Evolutionary conservation across 1,284 basidiomycete genomes (phyloP).

Genomic region (Leccinum insigne): DNA sequence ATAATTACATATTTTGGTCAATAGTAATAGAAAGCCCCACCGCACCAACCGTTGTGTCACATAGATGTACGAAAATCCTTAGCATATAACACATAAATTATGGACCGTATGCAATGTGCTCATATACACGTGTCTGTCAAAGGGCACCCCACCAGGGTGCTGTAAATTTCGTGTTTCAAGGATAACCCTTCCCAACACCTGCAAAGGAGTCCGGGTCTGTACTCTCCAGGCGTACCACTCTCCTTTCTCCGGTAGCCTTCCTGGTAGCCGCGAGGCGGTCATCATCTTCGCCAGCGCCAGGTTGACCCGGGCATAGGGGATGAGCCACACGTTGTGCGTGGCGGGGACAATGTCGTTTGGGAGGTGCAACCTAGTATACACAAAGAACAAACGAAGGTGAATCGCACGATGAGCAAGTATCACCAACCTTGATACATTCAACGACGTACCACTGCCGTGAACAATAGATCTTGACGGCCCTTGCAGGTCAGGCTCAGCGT

Average conservation of each 20-base stretch:
- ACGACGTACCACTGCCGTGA: conserved; percentile 86
- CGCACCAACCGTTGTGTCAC: too few relatives aligned
- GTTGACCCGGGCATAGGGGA: conserved; percentile 72
- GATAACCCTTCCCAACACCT: conserved; percentile 87
- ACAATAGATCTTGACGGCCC: conserved; percentile 98
- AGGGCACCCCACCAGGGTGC: neutral
- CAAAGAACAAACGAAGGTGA: neutral
- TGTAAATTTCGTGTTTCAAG: conserved; percentile 37
- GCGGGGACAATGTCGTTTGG: conserved; percentile 90
- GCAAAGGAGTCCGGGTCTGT: conserved; percentile 73
- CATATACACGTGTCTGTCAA: conserved; percentile 40
- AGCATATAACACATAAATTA: conserved; percentile 37
- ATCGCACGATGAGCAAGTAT: neutral
- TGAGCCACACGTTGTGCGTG: conserved; percentile 91
- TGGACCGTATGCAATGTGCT: conserved; percentile 36
- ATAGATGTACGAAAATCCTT: conserved; percentile 18
- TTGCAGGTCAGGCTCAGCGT: conserved; percentile 97
- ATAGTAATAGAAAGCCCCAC: conserved; percentile 8
- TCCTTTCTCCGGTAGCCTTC: conserved; percentile 92
- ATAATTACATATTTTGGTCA: conserved; percentile 29
- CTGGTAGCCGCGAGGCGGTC: conserved; percentile 84
- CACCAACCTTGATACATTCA: neutral
- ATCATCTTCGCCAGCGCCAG: conserved; percentile 65
- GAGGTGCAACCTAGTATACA: neutral
- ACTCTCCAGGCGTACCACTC: conserved; percentile 78